These are phyloP conservation scores for Cymodocea nodosa DNA, from an alignment of 116 monocot species.

Conservation along the genomic window DNA sequence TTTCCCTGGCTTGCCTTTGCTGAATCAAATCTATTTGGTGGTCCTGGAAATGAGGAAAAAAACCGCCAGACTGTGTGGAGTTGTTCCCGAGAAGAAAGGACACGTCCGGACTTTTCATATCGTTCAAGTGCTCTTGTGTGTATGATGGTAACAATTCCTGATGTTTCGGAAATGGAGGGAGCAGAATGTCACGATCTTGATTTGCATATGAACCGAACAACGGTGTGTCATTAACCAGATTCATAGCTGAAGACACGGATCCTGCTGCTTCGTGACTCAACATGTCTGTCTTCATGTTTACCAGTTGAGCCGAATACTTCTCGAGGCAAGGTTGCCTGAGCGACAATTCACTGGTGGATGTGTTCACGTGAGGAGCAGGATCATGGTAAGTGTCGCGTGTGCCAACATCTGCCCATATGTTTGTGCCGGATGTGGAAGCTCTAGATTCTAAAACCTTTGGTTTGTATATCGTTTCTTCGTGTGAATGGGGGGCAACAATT, in stretches of 20 bases:
- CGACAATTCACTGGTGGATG: slow-evolving; percentile 15
- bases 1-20: slow-evolving; percentile 24
- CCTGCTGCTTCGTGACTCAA: slow-evolving; percentile 10
- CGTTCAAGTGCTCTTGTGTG: slow-evolving; percentile 16
- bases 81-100: slow-evolving; percentile 19
- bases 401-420: slow-evolving; percentile 16
- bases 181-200: slow-evolving; percentile 10
- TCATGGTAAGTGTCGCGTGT: slow-evolving; percentile 7
- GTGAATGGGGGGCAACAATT: slow-evolving; percentile 9
- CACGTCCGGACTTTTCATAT: slow-evolving; percentile 18
- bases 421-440: slow-evolving; percentile 10
- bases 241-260: slow-evolving; percentile 11
- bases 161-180: slow-evolving; percentile 21
- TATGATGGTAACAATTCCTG: slow-evolving; percentile 18
- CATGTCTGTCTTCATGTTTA: slow-evolving; percentile 28
- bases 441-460: slow-evolving; percentile 4
- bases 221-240: slow-evolving; percentile 10
- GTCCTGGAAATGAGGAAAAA: slow-evolving; percentile 18
- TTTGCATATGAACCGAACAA: slow-evolving; percentile 18
- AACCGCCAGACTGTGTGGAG: slow-evolving; percentile 12
- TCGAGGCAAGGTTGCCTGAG: slow-evolving; percentile 13
- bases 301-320: slow-evolving; percentile 6
- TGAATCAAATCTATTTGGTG: slow-evolving; percentile 26
- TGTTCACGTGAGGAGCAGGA: slow-evolving; percentile 7
- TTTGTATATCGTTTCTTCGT: slow-evolving; percentile 3